These are phyloP conservation scores for Cinnamomum chago DNA, from an alignment of 164 flowering plant genomes.

Conservation along the genomic window DNA sequence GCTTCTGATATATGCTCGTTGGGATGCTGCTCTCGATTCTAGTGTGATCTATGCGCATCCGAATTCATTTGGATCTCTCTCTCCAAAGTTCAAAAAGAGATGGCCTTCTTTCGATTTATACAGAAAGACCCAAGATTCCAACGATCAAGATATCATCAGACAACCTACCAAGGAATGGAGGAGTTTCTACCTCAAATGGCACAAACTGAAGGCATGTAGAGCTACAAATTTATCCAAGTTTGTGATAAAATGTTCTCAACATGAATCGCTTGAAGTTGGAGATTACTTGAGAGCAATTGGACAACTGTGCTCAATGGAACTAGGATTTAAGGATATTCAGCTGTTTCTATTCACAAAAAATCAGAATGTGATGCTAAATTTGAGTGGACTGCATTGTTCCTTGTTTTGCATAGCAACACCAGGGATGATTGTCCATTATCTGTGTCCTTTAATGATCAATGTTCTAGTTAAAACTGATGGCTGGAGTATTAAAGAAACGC, in stretches of 20 bases:
- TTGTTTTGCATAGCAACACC: constrained; percentile 42
- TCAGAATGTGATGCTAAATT: constrained; percentile 53
- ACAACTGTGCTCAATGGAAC: constrained; percentile 27
- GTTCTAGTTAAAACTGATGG: background rate
- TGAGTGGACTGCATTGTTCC: constrained; percentile 74
- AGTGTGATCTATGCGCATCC: too few species aligned
- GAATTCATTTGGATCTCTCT: too few species aligned
- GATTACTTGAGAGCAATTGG: constrained; percentile 48
- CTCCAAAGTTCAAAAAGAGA: too few species aligned
- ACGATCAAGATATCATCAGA: background rate
- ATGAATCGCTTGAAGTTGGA: constrained; percentile 51
- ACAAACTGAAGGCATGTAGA: constrained; percentile 48
- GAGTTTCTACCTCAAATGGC: constrained; percentile 45
- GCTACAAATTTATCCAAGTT: constrained; percentile 33
- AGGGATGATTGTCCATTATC: constrained; percentile 16
- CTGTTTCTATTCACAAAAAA: constrained; percentile 54
- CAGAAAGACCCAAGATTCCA: background rate
- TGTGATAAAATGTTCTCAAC: constrained; percentile 37
- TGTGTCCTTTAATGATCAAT: background rate
- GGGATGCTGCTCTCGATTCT: too few species aligned
- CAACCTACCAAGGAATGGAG: constrained; percentile 43
- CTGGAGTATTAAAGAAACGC: background rate
- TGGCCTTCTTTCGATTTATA: constrained; percentile 27
- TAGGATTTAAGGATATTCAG: constrained; percentile 61
- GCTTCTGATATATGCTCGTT: constrained; percentile 57